Conservation (phyloP, 371 early-diverging fungal genomes). For the Apophysomyces sp. region DNA sequence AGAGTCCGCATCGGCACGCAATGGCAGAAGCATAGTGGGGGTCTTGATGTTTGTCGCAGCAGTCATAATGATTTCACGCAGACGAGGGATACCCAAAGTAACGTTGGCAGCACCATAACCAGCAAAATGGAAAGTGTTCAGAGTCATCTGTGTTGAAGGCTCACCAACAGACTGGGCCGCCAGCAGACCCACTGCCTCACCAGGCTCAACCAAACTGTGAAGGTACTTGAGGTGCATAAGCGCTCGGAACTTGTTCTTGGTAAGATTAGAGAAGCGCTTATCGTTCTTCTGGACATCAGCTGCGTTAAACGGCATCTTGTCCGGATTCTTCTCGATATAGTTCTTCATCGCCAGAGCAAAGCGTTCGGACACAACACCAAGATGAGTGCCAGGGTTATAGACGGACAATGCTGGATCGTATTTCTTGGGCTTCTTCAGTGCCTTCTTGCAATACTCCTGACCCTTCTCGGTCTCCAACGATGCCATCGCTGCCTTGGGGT, state of each 20-base stretch:
- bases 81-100: conserved; percentile 99
- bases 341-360: conserved; percentile 72
- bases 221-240: conserved; percentile 95
- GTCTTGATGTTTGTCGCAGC: conserved; percentile 95
- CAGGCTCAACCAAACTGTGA: conserved; percentile 94
- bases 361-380: conserved; percentile 90
- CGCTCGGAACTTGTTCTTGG: conserved; percentile 75
- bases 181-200: conserved; percentile 98
- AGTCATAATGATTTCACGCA: conserved; percentile 99
- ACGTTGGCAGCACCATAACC: conserved; percentile 99
- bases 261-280: conserved; percentile 54
- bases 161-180: conserved; percentile 99
- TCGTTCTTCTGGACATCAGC: conserved; percentile 51
- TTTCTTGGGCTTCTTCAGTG: conserved; percentile 70
- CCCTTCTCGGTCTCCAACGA: conserved; percentile 82
- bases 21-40: conserved; percentile 91
- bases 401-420: conserved; percentile 81
- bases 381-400: conserved; percentile 79
- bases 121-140: conserved; percentile 99
- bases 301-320: conserved; percentile 52
- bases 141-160: conserved; percentile 99
- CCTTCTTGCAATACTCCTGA: conserved; percentile 76
- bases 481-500: conserved; percentile 69
- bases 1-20: conserved; percentile 63
- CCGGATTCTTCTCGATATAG: conserved; percentile 73